phyloP scores from a whole-genome alignment of 2,329 filamentous ascomycete species.

The Colletotrichum sp. region DNA sequence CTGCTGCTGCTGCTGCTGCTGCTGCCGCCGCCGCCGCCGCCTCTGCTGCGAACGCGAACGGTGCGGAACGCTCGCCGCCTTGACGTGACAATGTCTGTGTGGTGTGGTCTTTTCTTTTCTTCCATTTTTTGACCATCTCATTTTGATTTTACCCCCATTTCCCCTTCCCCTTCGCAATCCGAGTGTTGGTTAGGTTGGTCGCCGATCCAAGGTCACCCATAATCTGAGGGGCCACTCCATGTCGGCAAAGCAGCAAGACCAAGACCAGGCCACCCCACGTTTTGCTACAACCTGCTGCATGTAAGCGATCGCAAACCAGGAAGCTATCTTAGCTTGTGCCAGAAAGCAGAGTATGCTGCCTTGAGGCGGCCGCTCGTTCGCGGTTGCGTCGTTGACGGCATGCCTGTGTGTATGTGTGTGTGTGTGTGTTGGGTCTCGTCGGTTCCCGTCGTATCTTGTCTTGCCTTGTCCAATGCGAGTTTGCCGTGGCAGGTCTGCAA shows the following conservation, averaged over 20 bases:
- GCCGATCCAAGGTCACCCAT: not conserved
- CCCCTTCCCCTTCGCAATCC: not conserved
- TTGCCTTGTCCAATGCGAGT: not conserved
- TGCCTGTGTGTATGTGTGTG: not conserved
- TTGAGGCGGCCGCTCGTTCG: not conserved
- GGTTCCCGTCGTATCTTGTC: not conserved
- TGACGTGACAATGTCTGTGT: conserved; percentile 6
- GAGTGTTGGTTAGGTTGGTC: not conserved
- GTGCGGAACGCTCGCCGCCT: not conserved
- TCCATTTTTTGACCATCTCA: not conserved
- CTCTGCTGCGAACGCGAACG: not conserved
- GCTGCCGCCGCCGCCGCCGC: not conserved
- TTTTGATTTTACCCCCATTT: not conserved
- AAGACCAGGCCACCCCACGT: not conserved
- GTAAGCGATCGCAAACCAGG: not conserved
- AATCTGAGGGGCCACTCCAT: not conserved
- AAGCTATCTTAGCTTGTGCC: not conserved
- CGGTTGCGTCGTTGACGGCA: not conserved
- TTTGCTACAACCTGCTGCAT: not conserved
- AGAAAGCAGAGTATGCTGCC: not conserved
- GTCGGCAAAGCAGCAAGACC: not conserved
- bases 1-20: not conserved
- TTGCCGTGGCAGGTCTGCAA: not conserved
- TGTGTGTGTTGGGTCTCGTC: not conserved
- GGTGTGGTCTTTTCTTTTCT: not conserved